Percentiles rank a stretch among this genome's conserved stretches.
Evolutionary conservation across 176 grass and related monocot genomes (phyloP).

Genomic region (Avena sativa): DNA sequence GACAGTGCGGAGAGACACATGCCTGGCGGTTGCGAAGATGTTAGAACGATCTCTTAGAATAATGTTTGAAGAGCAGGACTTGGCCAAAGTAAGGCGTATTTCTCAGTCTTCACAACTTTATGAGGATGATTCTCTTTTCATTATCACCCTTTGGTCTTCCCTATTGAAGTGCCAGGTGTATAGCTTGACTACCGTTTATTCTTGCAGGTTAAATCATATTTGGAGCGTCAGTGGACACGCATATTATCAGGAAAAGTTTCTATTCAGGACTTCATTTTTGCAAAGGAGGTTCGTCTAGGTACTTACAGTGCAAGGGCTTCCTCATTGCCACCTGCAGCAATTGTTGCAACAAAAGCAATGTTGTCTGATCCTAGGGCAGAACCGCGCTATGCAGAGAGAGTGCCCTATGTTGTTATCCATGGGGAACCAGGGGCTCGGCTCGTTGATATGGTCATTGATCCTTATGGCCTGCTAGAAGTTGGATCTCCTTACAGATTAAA

Average conservation of each 20-base stretch:
- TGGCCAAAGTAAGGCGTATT: constrained; percentile 64
- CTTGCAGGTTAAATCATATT: constrained; percentile 79
- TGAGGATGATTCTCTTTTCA: constrained; percentile 32
- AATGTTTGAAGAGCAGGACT: constrained; percentile 90
- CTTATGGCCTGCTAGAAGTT: constrained; percentile 73
- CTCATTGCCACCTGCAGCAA: constrained; percentile 86
- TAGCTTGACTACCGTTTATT: constrained; percentile 35
- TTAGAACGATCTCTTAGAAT: constrained; percentile 88
- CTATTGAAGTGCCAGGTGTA: constrained; percentile 1
- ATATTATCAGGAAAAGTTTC: constrained; percentile 89
- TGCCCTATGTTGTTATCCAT: constrained; percentile 88
- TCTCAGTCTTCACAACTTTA: constrained; percentile 25
- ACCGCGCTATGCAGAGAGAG: constrained; percentile 78
- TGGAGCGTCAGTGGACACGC: constrained; percentile 81
- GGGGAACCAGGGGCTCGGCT: constrained; percentile 95
- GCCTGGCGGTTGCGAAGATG: constrained; percentile 86
- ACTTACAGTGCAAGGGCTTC: constrained; percentile 72
- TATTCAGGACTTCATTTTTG: constrained; percentile 90
- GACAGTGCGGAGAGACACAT: constrained; percentile 93
- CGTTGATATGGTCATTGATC: constrained; percentile 85
- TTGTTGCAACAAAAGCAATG: constrained; percentile 89
- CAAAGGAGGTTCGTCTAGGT: constrained; percentile 86
- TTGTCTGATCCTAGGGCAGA: constrained; percentile 76
- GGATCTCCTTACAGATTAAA: constrained; percentile 81
- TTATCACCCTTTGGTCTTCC: constrained; percentile 15